Base-by-base conservation (phyloP, 2,329 filamentous ascomycete species). In the Fonsecaea multimorphosa region DNA sequence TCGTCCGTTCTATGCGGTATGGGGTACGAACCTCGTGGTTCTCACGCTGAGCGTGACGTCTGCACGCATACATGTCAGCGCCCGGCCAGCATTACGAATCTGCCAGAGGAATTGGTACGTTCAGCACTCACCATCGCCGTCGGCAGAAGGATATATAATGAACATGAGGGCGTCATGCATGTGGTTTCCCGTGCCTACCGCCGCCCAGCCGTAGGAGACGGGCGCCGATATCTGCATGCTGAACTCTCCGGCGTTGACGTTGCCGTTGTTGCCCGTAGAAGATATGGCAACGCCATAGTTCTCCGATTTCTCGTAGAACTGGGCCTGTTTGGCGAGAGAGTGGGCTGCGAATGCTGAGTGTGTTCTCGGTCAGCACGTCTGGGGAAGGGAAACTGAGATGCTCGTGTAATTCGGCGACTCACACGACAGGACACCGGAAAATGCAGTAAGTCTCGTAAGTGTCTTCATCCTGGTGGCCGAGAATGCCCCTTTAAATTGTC, bases 131-230 rank as follows among this genome's bases (percentile, higher is more conserved):
- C 61, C 61, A 52, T 53, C 31, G 27, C 24, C 22, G 19, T 44
- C 27, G 19, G 24, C 31, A 31, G 61, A 63, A 38, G 61, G 54
- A 52, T 67, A 67, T 44, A 63, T 59, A 34, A 67, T 58, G 36
- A 67, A 63, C 65, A 67, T 67, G 16, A 67, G 52, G 12, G 65
- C 60, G n/a, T 58, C 56, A 32, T 59, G 56, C 65, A 67, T 67
- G 11, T 22, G 49, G 22, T 61, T 27, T 19, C 65, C 65, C 2
- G 62, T 64, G 14, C 65, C 65, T n/a, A 67, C 46, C 2, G 55
- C 56, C 16, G 44, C 58, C 65, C 65, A 67, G 24, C 65, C 65
- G 32, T 59, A 59, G 6, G 38, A 49, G 3, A 34, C n/a, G 24
- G 36, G 56, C 24, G 38, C 36, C 19, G 56, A 59, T 3, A 59